Evolutionary conservation across 176 grass and related monocot species (phyloP).

Genomic region (Luzula sylvatica): DNA sequence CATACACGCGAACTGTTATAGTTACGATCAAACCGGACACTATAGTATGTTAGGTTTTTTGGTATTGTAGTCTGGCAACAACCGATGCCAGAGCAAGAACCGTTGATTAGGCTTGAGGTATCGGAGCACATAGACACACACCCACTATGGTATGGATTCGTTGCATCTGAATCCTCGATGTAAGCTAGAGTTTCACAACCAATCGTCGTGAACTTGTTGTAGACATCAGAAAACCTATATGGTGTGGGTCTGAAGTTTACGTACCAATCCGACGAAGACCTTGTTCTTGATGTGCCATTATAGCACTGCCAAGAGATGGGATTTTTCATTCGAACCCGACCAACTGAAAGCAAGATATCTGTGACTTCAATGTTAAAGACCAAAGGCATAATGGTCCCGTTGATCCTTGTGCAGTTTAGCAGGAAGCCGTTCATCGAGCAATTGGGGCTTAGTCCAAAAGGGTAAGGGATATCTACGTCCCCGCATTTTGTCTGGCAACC

Average conservation of each 20-base stretch:
- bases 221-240: neutral
- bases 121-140: slow-evolving; percentile 9
- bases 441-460: neutral
- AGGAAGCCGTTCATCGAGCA: neutral
- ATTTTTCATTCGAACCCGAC: neutral
- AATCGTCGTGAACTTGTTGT: neutral
- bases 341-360: neutral
- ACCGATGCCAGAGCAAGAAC: slow-evolving; percentile 7
- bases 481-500: neutral
- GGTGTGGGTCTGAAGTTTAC: neutral
- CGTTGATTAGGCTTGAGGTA: neutral
- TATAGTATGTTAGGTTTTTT: neutral
- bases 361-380: neutral
- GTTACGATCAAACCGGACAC: neutral
- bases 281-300: neutral
- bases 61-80: slow-evolving; percentile 12
- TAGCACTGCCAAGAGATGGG: neutral
- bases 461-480: neutral
- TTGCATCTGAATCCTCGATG: neutral
- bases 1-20: neutral
- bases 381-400: neutral
- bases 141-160: neutral
- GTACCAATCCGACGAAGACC: neutral
- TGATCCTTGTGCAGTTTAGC: neutral
- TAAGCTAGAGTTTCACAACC: neutral